Base-by-base conservation (phyloP, 1,139 yeast species). In the Blastobotrys indianensis region DNA sequence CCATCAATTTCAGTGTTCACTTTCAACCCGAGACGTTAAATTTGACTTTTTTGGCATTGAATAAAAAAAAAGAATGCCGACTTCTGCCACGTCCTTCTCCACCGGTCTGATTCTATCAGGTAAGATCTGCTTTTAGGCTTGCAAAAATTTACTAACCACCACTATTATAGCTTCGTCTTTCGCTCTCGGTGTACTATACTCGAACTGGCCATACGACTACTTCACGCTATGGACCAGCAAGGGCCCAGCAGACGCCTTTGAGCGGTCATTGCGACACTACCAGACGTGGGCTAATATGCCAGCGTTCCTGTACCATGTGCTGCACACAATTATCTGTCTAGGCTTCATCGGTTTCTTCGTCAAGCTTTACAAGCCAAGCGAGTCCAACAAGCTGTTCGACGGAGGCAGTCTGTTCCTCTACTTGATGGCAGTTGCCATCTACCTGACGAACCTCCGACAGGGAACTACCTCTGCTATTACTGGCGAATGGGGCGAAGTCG, bases 401-500 rank as follows among this genome's bases (percentile, higher is more conserved):
- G 94, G 94, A 55, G 95, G 92, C 39, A 73, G 94, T 10, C 72
- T 88, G 57, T 80, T 79, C 23, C 73, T 86, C 52, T 77, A 77
- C 60, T 81, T 88, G 66, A 70, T 81, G 37, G 84, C 83, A 9
- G 68, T 85, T 43, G 79, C 90, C 57, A 77, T 90, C 58, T 92
- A 88, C 67, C 72, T 88, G 60, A 84, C 95, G 57, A 92, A 92
- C 67, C 72, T 92, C 56, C 77, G 90, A 64, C 79, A 85, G 45
- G 98, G 98, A 43, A 73, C 82, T 43, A 76, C 76, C 57, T 78
- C 94, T 44, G 79, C 87, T 50, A 59, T 77, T 29, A 66, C 75
- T 49, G 88, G 90, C 39, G 72, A 78, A 51, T 92, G 97, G 97
- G 97, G 96, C 53, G 97, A 92, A 46, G 95, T 92, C 45, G 87